Base-by-base conservation (phyloP, 331 rosid genomes). In the Malus hybrid region DNA sequence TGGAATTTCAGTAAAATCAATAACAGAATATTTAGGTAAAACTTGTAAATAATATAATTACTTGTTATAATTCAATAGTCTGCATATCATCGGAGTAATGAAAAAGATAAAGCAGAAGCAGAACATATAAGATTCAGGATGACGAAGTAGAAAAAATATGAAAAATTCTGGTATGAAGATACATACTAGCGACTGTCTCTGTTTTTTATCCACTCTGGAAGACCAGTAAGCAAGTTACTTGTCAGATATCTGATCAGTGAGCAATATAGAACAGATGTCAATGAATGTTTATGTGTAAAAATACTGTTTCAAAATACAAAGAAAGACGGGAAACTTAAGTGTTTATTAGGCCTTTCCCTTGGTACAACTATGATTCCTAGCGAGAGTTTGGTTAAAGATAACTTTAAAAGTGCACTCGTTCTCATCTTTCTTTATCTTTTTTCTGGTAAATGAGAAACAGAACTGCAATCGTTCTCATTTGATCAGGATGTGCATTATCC, bases 201-300 rank as follows among this genome's bases (percentile, higher is more conserved):
- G 8, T 19, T 31, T 59, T n/a, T 39, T 2, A 79, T 71, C 86
- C 86, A 83, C 2, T 75, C 54, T 13, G 86, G 86, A 76, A 22
- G 52, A 46, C 80, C 80, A 3, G 39, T 63, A 24, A 80, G 80
- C 74, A 65, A 75, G 80, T 83, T 81, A 29, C 82, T 55, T 42
- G 82, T 78, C 77, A 77, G 73, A 39, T 71, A 78, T 78, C 82
- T 78, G 74, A 65, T 78, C 32, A 65, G 16, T 10, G 14, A 24
- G 64, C 46, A 57, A 70, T 33, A 20, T 36, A 48, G 32, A 44
- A 44, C 18, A 39, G 36, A 14, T 5, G 55, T 60, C 16, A 66
- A 29, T 13, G 39, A 65, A 48, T 22, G 20, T 13, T 5, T 27
- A 12, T 8, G 10, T 6, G 14, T 22, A 32, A 5, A 4, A 42